A percentile compares a stretch with the other conserved stretches of the same genome.
Evolutionary conservation across 805 yeast species (phyloP).

Genomic region (Candida easanensis): DNA sequence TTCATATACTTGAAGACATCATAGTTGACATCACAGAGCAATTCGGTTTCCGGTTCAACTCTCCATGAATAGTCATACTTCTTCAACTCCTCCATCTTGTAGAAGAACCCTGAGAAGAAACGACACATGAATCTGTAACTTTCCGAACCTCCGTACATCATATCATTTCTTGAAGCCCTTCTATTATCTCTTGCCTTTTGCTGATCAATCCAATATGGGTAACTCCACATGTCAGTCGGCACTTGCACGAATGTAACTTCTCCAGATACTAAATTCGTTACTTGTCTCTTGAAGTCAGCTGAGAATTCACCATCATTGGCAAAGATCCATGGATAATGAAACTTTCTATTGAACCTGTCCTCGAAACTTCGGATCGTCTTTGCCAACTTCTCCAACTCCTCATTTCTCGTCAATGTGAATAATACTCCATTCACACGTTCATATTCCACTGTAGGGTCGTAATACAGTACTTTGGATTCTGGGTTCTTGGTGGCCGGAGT

Average conservation of each 20-base stretch:
- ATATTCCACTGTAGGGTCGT: constrained; percentile 47
- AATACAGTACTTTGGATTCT: constrained; percentile 20
- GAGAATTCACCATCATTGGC: constrained; percentile 46
- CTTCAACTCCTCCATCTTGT: constrained; percentile 41
- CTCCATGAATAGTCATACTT: constrained; percentile 57
- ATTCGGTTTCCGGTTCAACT: constrained; percentile 57
- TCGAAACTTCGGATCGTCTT: constrained; percentile 64
- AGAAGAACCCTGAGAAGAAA: constrained; percentile 65
- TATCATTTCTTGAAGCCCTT: constrained; percentile 29
- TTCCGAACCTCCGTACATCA: constrained; percentile 46
- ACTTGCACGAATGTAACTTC: constrained; percentile 39
- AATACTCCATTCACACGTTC: constrained; percentile 57
- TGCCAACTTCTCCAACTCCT: constrained; percentile 37
- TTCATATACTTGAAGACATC: constrained; percentile 59
- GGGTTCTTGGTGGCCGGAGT: background rate
- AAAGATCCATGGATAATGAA: constrained; percentile 81
- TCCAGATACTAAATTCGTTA: constrained; percentile 38
- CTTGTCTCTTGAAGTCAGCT: constrained; percentile 33
- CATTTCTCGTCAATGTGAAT: constrained; percentile 37
- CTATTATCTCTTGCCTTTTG: constrained; percentile 31
- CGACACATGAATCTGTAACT: constrained; percentile 69
- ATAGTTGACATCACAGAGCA: constrained; percentile 51
- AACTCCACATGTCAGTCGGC: constrained; percentile 45
- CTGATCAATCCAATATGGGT: constrained; percentile 42
- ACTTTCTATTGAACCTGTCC: constrained; percentile 72